Percentiles rank a stretch among this genome's conserved stretches.
phyloP scores from a whole-genome alignment of 805 yeast species.

The Candida sithepensis region DNA sequence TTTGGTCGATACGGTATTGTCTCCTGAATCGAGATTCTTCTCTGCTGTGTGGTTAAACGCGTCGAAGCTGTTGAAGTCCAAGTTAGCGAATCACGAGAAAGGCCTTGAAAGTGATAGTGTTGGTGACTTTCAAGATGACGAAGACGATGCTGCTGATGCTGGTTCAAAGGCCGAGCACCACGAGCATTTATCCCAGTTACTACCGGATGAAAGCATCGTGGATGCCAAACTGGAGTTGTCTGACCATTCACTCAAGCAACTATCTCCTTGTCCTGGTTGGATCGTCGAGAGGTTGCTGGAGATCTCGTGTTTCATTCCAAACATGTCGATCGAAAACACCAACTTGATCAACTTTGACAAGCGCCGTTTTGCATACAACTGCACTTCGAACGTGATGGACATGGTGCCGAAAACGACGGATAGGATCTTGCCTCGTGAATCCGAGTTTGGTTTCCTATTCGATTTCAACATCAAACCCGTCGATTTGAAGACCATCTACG shows the following conservation, averaged over 20 bases:
- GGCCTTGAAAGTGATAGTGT: too few relatives aligned
- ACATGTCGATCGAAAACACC: constrained; percentile 63
- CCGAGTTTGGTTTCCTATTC: constrained; percentile 51
- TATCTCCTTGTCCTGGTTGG: constrained; percentile 93
- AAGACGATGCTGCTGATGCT: background rate
- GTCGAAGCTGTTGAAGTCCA: constrained; percentile 26
- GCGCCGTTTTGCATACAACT: constrained; percentile 62
- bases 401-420: constrained; percentile 34
- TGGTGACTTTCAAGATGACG: too few relatives aligned
- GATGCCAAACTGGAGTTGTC: constrained; percentile 5
- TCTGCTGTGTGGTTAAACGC: constrained; percentile 69
- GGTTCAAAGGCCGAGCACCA: background rate
- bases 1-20: constrained; percentile 63
- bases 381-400: constrained; percentile 51
- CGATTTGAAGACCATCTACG: constrained; percentile 35
- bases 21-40: constrained; percentile 77
- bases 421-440: constrained; percentile 28
- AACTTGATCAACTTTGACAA: constrained; percentile 81
- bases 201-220: constrained; percentile 24
- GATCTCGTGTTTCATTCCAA: constrained; percentile 72
- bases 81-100: too few relatives aligned
- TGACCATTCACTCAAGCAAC: constrained; percentile 19
- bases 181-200: constrained; percentile 27
- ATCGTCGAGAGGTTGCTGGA: constrained; percentile 74
- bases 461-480: constrained; percentile 38